Percentiles rank a stretch among this genome's conserved stretches.
These are phyloP conservation scores for Phytophthora fragariaefolia DNA, from an alignment of 352 stramenopile genomes.

Conservation along the genomic window DNA sequence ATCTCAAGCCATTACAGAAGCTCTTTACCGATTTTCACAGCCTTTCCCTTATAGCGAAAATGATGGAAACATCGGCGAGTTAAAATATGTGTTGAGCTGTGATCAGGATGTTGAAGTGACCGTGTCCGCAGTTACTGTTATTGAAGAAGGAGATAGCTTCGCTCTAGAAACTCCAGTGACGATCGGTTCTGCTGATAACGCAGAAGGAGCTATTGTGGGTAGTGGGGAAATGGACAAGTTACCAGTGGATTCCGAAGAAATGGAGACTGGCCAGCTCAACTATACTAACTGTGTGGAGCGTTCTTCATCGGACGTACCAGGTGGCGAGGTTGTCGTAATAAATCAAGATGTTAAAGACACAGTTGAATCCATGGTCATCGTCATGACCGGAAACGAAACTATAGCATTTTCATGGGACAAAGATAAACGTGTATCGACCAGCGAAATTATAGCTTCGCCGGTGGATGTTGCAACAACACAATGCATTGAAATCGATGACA, in stretches of 20 bases:
- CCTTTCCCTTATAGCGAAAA: background rate
- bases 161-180: background rate
- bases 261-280: background rate
- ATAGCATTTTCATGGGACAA: too few relatives aligned
- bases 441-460: background rate
- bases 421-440: background rate
- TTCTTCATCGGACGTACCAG: background rate
- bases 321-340: background rate
- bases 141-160: background rate
- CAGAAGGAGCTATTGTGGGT: background rate
- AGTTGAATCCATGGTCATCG: background rate
- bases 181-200: background rate
- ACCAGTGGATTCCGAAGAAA: background rate
- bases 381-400: background rate
- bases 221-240: background rate
- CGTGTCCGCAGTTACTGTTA: background rate
- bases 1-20: constrained; percentile 25
- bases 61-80: background rate
- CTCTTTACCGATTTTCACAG: constrained; percentile 12
- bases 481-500: background rate
- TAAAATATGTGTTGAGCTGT: background rate
- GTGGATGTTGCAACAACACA: background rate
- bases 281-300: background rate
- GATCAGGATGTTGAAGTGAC: background rate
- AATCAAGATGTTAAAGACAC: background rate